Conservation (phyloP, 108 stramenopile species). For the Cylindrotheca closterium region DNA sequence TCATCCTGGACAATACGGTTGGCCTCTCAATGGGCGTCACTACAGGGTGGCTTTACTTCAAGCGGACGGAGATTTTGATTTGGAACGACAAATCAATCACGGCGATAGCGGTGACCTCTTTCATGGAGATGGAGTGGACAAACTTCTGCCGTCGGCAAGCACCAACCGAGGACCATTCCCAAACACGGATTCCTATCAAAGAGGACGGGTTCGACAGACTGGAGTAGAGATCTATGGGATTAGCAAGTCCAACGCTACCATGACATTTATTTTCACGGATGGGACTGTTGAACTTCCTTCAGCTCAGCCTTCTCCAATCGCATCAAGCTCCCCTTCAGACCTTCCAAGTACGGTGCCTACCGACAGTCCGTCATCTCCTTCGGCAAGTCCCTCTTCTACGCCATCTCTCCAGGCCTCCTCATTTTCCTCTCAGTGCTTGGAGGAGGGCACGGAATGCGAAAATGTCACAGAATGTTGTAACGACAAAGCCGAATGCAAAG, state of each 20-base stretch:
- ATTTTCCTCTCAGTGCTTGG: not conserved
- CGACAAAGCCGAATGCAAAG: not conserved
- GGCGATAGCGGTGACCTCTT: conserved; percentile 27
- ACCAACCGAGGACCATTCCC: conserved; percentile 25
- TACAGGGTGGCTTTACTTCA: conserved; percentile 65
- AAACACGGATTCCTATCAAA: conserved; percentile 52
- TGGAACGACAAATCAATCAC: conserved; percentile 42
- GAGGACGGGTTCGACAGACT: conserved; percentile 28
- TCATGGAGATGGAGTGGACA: conserved; percentile 12
- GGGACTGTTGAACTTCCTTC: not conserved
- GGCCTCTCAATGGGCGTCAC: conserved; percentile 68
- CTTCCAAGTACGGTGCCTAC: not conserved
- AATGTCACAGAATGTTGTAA: not conserved
- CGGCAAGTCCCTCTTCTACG: not conserved
- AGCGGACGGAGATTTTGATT: conserved; percentile 73
- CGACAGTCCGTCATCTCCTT: not conserved
- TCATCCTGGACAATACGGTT: conserved; percentile 42
- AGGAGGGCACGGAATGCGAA: not conserved
- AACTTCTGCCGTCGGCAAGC: conserved; percentile 9
- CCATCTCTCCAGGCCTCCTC: not conserved
- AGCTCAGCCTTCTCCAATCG: not conserved
- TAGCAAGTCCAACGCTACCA: conserved; percentile 17
- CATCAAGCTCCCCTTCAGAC: not conserved
- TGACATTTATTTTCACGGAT: conserved; percentile 32
- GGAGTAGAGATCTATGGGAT: conserved; percentile 36